Conservation (phyloP, 2,329 filamentous ascomycete species). For the Cercospora berteroae region DNA sequence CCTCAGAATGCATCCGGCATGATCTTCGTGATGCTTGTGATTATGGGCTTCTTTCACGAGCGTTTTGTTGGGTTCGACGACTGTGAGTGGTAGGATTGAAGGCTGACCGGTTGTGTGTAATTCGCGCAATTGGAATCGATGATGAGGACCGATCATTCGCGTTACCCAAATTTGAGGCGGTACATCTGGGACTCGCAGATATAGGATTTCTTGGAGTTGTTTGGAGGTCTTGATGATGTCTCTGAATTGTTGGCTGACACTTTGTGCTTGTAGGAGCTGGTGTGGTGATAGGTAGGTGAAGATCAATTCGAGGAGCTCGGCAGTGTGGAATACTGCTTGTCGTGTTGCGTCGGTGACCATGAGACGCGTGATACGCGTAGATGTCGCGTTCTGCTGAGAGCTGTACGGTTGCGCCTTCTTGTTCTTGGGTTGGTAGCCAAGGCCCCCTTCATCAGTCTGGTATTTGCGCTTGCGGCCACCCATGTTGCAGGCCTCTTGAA, state of each 20-base stretch:
- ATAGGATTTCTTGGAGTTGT: neutral
- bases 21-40: neutral
- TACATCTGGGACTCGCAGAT: neutral
- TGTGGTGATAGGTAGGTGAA: neutral
- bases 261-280: neutral
- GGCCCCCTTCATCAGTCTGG: neutral
- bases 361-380: neutral
- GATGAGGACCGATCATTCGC: neutral
- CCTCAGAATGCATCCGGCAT: neutral
- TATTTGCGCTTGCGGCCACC: neutral
- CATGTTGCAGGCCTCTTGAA: neutral
- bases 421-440: neutral
- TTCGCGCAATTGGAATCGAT: neutral
- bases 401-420: neutral
- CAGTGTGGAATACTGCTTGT: slow-evolving; percentile 4
- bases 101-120: neutral
- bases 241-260: neutral
- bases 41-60: neutral
- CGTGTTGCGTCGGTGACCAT: neutral
- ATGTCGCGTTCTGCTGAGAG: neutral
- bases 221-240: neutral
- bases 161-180: neutral
- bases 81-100: neutral
- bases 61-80: neutral
- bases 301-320: slow-evolving; percentile 7